Base-by-base conservation (phyloP, 148 eudicot genomes). In the Talinum fruticosum region DNA sequence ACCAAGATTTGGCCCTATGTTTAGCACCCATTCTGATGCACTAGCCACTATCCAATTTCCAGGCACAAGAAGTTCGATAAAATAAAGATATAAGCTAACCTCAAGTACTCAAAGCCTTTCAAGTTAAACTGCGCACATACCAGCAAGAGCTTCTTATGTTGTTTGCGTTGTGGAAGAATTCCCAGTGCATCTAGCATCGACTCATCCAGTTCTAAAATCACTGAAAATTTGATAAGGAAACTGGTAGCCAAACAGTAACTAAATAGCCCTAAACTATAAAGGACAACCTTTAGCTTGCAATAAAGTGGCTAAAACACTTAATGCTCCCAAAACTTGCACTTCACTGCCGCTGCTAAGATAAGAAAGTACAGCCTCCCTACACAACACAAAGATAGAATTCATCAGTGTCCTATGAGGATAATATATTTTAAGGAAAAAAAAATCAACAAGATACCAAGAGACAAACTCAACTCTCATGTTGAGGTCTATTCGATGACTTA, bases 161-260 rank as follows among this genome's bases (percentile, higher is more conserved):
- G 92, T 81, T 91, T 91, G 75, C 97, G 90, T 34, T 91, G 94
- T 37, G 97, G 99, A 77, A 96, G 97, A 85, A 93, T 91, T 69
- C 99, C 97, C 75, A 96, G 86, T 72, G 97, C 99, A 82, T 96
- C 99, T 75, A 96, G 83, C 92, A 91, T 93, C 82, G 97, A 90
- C 86, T 96, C 99, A 26, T 96, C 95, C 82, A 96, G 86, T 84
- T 96, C 99, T 96, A 87, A 84, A 80, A 78, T 49, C 51, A 61
- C 78, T 76, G 35, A 75, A 76, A 38, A 66, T 75, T 77, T 33
- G 23, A 68, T 69, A 79, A 81, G 76, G 70, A 81, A 69, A 53
- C 75, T 10, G 76, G 38, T 71, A 74, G 53, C 69, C 53, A 23
- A 68, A 76, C 64, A 78, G 72, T 38, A 70, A 51, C 35, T 59